Evolutionary conservation across 2,329 filamentous ascomycete species (phyloP), one percentile per base, ranked within the genome.

Genomic region (Cercospora canescens): DNA sequence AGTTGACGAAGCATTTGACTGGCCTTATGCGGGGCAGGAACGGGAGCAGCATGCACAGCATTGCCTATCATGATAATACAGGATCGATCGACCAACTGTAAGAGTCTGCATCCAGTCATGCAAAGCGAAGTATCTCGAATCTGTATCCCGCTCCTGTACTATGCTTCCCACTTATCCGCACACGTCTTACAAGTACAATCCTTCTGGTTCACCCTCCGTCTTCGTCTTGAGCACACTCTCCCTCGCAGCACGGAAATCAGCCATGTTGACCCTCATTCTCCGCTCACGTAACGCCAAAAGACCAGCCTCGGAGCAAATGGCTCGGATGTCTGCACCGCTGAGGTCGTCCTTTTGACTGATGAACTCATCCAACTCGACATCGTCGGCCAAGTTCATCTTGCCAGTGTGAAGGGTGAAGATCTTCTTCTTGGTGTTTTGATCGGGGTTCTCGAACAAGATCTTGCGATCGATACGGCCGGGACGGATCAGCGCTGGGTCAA

Each of bases 251-350:
- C 95, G 86, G 86, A 99, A 99, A 81, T 99, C 95, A 7, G 94
- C 92, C 95, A 99, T 99, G 81, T 98, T 94, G 65, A 99, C 95
- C 63, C 94, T 89, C 95, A 99, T 99, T 77, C 95, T 89, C 70
- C 95, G 88, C 84, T 99, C 95, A 73, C 95, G 88, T 69, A 99
- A 84, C 21, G 95, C 95, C 87, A 98, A 89, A 77, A 99, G 84
- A 80, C 95, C 95, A 50, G 95, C 94, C 79, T 99, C 95, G 32
- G 94, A 97, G 82, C 95, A 99, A 75, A 99, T 99, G 56, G 95
- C 95, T 82, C 98, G 96, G 85, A 99, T 98, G 81, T 99, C 95
- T 37, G 95, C 95, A 80, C 95, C 95, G 4, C 92, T 96, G 7
- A 99, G 85, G 75, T 99, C 96, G 75, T 99, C 95, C 86, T 99